Percentiles rank a stretch among this genome's conserved stretches.
phyloP scores from a whole-genome alignment of 1,139 yeast genomes.

The Kluyveromyces marxianus region DNA sequence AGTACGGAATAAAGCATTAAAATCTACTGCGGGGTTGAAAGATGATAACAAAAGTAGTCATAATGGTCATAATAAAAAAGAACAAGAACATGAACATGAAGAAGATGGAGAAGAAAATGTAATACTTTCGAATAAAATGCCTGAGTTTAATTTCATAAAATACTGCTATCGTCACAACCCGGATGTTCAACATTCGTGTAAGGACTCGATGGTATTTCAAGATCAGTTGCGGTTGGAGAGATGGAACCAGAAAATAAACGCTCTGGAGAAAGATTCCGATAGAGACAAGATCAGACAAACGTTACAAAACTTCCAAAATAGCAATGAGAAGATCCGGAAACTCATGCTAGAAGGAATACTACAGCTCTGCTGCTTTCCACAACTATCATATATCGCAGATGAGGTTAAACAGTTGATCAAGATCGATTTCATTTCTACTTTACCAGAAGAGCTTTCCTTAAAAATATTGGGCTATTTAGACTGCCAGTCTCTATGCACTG shows the following conservation, averaged over 20 bases:
- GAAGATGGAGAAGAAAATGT: background rate
- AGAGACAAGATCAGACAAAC: slow-evolving; percentile 59
- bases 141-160: slow-evolving; percentile 31
- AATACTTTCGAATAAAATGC: slow-evolving; percentile 11
- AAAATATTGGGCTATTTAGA: slow-evolving; percentile 84
- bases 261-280: slow-evolving; percentile 62
- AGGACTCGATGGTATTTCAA: slow-evolving; percentile 34
- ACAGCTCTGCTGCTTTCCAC: slow-evolving; percentile 92
- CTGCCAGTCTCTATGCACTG: slow-evolving; percentile 83
- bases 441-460: slow-evolving; percentile 79
- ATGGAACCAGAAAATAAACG: slow-evolving; percentile 61
- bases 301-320: slow-evolving; percentile 41
- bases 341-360: slow-evolving; percentile 76
- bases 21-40: too few species aligned
- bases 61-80: too few species aligned
- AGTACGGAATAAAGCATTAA: too few species aligned
- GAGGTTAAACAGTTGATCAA: slow-evolving; percentile 74
- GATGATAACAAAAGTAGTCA: too few species aligned
- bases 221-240: slow-evolving; percentile 50
- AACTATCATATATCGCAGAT: slow-evolving; percentile 71
- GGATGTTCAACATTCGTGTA: slow-evolving; percentile 38
- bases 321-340: slow-evolving; percentile 36
- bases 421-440: slow-evolving; percentile 77
- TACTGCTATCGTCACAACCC: slow-evolving; percentile 94
- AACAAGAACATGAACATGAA: background rate